Conservation (phyloP, 2,329 filamentous ascomycete species). For the Penicillium frequentans region DNA sequence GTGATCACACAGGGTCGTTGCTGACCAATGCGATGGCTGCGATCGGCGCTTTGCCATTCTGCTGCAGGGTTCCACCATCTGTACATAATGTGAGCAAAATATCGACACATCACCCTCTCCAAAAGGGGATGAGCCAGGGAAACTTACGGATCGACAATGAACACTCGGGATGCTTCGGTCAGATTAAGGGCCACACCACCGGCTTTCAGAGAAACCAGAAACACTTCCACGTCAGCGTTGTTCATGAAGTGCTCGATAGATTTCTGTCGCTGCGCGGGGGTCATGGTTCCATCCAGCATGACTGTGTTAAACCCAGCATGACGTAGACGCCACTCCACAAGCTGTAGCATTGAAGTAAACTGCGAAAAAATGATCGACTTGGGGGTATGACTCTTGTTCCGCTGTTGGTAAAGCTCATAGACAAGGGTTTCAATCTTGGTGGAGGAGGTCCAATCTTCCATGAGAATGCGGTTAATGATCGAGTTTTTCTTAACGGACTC, state of each 20-base stretch:
- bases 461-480: slow-evolving; percentile 97
- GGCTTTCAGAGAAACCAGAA: slow-evolving; percentile 92
- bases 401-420: slow-evolving; percentile 87
- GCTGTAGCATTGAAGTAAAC: slow-evolving; percentile 94
- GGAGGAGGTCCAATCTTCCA: slow-evolving; percentile 98
- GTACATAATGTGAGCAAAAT: slow-evolving; percentile 27
- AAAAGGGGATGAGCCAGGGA: background rate
- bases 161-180: slow-evolving; percentile 91
- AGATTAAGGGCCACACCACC: slow-evolving; percentile 94
- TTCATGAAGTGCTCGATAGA: slow-evolving; percentile 97
- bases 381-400: slow-evolving; percentile 87
- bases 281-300: slow-evolving; percentile 98
- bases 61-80: slow-evolving; percentile 99
- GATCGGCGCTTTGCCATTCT: slow-evolving; percentile 96
- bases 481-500: slow-evolving; percentile 86
- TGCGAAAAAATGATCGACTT: slow-evolving; percentile 98
- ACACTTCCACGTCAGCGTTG: slow-evolving; percentile 90
- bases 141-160: slow-evolving; percentile 91
- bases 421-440: slow-evolving; percentile 97
- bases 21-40: slow-evolving; percentile 93
- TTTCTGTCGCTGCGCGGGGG: slow-evolving; percentile 84
- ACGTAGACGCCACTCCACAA: slow-evolving; percentile 94
- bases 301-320: slow-evolving; percentile 97
- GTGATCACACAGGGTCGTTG: slow-evolving; percentile 92
- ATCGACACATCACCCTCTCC: background rate